Base-by-base conservation (phyloP, 257 asterid genomes). In the Nicotiana knightiana region DNA sequence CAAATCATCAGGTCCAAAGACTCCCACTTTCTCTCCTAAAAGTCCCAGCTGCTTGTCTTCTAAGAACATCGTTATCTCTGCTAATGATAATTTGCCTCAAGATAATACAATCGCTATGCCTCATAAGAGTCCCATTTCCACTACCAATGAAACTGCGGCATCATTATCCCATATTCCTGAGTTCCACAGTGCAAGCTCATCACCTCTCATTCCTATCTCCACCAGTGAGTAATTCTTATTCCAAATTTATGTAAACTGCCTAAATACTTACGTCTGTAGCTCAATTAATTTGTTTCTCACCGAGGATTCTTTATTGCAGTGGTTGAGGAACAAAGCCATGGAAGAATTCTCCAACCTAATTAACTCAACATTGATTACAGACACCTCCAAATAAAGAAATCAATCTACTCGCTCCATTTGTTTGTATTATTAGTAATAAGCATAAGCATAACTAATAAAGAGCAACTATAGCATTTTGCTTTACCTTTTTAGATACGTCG, bases 281-380 rank as follows among this genome's bases (percentile, higher is more conserved):
- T 0, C 4, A 35, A 67, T 67, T 68, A 37, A n/a, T 71, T 26
- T 13, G 58, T 70, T 48, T 73, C 79, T 73, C 7, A 73, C 8
- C 2, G 6, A 46, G 62, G 26, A 35, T 2, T 73, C 82, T 67
- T 53, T 58, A 63, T 78, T 81, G 79, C 93, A 91, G 98, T 76
- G 65, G 3, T 30, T 67, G 97, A 92, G 86, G 99, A 96, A 64
- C 90, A 93, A 86, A 87, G 81, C 79, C 91, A 86, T 26, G 98
- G 93, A 82, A 92, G 91, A 88, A 90, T 93, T 85, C 97, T 94
- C 81, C 98, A 96, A 85, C 33, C 97, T 81, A 93, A 96, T 93
- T 96, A 96, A 88, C 89, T 46, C 17, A 51, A 30, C 6, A 48
- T 18, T 1, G 26, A 53, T 37, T 43, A 59, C 75, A 79, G 21